Base-by-base conservation (phyloP, 1,284 basidiomycete species). In the Austroboletus niveus region DNA sequence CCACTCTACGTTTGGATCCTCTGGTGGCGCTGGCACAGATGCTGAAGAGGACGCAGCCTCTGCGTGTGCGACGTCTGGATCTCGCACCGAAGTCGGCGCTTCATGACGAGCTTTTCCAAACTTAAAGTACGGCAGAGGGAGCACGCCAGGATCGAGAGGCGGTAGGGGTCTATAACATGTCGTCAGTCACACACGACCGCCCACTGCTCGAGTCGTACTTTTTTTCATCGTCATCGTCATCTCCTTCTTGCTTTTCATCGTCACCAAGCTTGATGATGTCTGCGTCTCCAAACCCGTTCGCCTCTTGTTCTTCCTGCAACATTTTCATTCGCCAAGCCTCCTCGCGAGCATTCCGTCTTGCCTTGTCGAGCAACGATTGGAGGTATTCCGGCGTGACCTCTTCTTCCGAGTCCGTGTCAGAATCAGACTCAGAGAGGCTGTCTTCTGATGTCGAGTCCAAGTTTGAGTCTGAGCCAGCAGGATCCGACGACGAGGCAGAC, bases 91-190 rank as follows among this genome's bases (percentile, higher is more conserved):
- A 1, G 72, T 73, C 4, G 79, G 75, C 1, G 74, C 73, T 11
- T 75, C 74, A 50, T 70, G 69, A 42, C 73, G 71, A 35, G 65
- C 63, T 54, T 72, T 64, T 31, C 75, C 73, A 46, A 84, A 68
- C 40, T 74, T 74, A 56, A 89, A 79, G 65, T 92, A 92, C 6
- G 81, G 72, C 7, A 69, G 63, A 9, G 84, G 85, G 7, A 87
- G 75, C 10, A 62, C 63, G 42, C 84, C 84, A 46, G 86, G 81
- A 61, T 91, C 75, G 14, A 92, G 72, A 14, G 72, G 62, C 3
- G 90, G 90, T 43, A 92, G 67, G 32, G 79, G 78, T 57, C 85
- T 90, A 57, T 34, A 43, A 48, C 22, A 17, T 47, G 42, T 20
- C 24, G 24, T 48, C 22, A 42, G 56, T 60, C 41, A 60, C 44